These are phyloP conservation scores for Oryza glaberrima DNA, from an alignment of 176 grass and related monocot species.

Conservation along the genomic window DNA sequence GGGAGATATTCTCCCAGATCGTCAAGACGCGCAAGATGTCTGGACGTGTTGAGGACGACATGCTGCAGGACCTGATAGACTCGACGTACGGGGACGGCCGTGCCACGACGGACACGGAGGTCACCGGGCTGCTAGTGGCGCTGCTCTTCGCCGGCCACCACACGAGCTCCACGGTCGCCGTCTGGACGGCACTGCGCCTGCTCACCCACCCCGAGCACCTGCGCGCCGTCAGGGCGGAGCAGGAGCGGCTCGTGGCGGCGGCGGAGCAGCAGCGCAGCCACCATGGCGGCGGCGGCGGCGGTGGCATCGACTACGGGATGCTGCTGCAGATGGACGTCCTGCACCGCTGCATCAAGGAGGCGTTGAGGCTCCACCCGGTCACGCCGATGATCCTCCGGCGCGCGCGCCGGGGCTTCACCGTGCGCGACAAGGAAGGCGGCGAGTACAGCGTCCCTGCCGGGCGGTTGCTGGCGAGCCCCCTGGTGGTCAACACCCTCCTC, in stretches of 20 bases:
- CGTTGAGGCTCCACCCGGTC: conserved; percentile 48
- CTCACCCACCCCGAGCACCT: conserved; percentile 33
- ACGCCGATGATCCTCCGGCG: conserved; percentile 43
- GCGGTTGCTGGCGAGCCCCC: conserved; percentile 49
- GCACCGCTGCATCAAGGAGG: conserved; percentile 59
- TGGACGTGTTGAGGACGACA: conserved; percentile 39
- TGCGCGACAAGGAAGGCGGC: conserved; percentile 34
- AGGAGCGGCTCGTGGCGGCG: conserved; percentile 40
- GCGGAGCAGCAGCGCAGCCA: not conserved
- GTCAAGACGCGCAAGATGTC: conserved; percentile 37
- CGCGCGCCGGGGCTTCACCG: conserved; percentile 44
- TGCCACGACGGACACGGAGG: conserved; percentile 45
- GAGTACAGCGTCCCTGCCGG: conserved; percentile 52
- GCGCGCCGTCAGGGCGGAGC: conserved; percentile 39
- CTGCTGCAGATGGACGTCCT: conserved; percentile 54
- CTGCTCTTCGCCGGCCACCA: conserved; percentile 55
- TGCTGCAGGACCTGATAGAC: conserved; percentile 57
- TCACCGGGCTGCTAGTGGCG: conserved; percentile 53
- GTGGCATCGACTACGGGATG: conserved; percentile 40
- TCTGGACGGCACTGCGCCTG: conserved; percentile 52
- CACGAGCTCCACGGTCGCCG: conserved; percentile 43
- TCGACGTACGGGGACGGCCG: conserved; percentile 58
- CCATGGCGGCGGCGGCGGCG: not conserved
- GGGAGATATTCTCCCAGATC: conserved; percentile 54
- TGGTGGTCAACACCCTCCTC: conserved; percentile 43